Conservation (phyloP, 2,329 filamentous ascomycete species). For the Pestalotiopsis sp. region DNA sequence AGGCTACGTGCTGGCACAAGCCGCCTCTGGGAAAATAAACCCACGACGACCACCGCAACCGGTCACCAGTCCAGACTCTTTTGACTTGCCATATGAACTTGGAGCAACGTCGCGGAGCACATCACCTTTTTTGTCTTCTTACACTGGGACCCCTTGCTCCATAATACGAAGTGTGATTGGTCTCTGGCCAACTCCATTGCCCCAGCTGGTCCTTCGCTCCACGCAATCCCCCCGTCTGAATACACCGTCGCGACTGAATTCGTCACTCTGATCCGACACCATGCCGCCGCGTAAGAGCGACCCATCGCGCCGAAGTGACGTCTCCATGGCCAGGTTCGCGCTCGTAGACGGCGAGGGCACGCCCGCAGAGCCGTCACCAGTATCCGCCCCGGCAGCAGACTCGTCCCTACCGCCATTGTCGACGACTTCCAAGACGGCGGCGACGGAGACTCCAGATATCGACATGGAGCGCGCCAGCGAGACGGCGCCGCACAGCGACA, state of each 20-base stretch:
- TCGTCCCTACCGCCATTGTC: slow-evolving; percentile 26
- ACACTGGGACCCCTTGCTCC: not conserved
- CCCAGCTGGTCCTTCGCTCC: slow-evolving; percentile 1
- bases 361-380: not conserved
- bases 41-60: not conserved
- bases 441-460: slow-evolving; percentile 23
- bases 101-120: not conserved
- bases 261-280: slow-evolving; percentile 36
- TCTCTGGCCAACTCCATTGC: not conserved
- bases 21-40: not conserved
- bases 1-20: not conserved
- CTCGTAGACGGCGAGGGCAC: slow-evolving; percentile 40
- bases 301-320: slow-evolving; percentile 45
- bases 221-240: not conserved
- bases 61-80: not conserved
- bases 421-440: slow-evolving; percentile 24
- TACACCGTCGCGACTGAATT: slow-evolving; percentile 5
- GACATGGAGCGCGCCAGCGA: slow-evolving; percentile 37
- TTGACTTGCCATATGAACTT: not conserved
- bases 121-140: not conserved
- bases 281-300: slow-evolving; percentile 57
- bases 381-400: not conserved
- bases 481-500: slow-evolving; percentile 31
- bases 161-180: not conserved
- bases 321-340: slow-evolving; percentile 47